These are phyloP conservation scores for Tetraselmis chui DNA, from an alignment of 139 green algal species.

Conservation along the genomic window DNA sequence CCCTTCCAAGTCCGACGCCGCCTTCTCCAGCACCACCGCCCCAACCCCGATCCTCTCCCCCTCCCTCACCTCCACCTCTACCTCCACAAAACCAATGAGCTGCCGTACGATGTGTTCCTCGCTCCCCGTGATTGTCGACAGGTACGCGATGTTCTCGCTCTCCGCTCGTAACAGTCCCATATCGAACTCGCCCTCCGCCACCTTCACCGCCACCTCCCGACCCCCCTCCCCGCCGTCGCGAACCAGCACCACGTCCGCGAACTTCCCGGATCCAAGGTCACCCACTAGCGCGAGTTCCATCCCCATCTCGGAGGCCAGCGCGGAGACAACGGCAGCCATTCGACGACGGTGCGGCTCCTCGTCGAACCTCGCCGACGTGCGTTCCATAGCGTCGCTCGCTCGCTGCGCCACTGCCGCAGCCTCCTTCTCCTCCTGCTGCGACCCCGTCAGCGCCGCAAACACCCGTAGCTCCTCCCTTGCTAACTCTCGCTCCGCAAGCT, in stretches of 20 bases:
- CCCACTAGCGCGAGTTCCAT: not conserved
- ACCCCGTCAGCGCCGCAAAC: too few species aligned
- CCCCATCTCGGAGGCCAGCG: not conserved
- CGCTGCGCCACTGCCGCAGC: too few species aligned
- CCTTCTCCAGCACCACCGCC: not conserved
- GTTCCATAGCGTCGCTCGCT: too few species aligned
- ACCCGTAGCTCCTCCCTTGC: too few species aligned
- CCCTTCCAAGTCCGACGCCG: not conserved
- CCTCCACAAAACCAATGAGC: not conserved
- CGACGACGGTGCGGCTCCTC: too few species aligned
- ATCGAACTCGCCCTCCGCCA: not conserved
- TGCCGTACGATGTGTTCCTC: not conserved
- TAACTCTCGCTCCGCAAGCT: too few species aligned
- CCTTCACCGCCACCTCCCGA: not conserved
- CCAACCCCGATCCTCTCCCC: not conserved
- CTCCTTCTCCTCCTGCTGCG: too few species aligned
- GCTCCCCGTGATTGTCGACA: not conserved
- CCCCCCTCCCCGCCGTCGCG: not conserved
- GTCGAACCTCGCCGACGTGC: too few species aligned
- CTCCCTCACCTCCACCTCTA: not conserved
- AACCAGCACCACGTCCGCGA: not conserved
- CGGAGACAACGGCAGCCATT: not conserved
- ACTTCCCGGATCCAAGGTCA: not conserved
- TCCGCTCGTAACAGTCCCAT: not conserved
- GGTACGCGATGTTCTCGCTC: not conserved